Evolutionary conservation across 2,329 filamentous ascomycete genomes (phyloP).

Genomic region (Penicillium sp.): DNA sequence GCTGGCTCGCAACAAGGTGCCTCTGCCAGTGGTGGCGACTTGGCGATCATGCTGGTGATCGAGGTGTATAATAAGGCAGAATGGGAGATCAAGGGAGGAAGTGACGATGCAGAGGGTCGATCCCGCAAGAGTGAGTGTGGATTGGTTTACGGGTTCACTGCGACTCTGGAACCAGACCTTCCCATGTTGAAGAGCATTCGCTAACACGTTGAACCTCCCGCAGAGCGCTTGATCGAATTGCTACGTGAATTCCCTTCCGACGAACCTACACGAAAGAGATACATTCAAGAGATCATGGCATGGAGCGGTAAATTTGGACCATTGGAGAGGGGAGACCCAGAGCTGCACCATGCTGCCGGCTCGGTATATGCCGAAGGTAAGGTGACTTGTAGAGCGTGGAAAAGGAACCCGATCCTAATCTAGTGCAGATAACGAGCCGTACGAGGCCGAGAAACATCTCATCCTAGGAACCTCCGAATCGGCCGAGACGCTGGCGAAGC

Average conservation of each 20-base stretch:
- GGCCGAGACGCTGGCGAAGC: conserved; percentile 71
- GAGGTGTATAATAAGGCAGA: conserved; percentile 90
- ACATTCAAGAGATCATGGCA: conserved; percentile 79
- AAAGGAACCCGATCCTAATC: conserved; percentile 15
- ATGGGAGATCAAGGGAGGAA: conserved; percentile 58
- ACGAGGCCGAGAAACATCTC: conserved; percentile 91
- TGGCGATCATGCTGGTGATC: conserved; percentile 81
- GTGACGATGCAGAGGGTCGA: conserved; percentile 61
- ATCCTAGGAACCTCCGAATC: conserved; percentile 87
- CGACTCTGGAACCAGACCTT: neutral
- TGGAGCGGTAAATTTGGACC: conserved; percentile 88
- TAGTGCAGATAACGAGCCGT: conserved; percentile 73
- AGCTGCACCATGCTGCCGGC: conserved; percentile 89
- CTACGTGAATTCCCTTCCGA: conserved; percentile 76
- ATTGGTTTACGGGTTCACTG: neutral
- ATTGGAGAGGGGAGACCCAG: conserved; percentile 87
- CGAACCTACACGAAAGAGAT: conserved; percentile 92
- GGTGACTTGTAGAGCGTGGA: conserved; percentile 6
- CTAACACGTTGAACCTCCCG: conserved; percentile 8
- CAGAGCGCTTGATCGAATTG: conserved; percentile 69
- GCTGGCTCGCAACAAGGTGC: conserved; percentile 73
- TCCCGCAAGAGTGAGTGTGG: conserved; percentile 58
- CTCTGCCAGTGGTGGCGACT: conserved; percentile 86
- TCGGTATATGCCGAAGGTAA: conserved; percentile 78
- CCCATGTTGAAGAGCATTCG: neutral